phyloP scores from a whole-genome alignment of 2,329 filamentous ascomycete species.

The Aotearoamyces nothofagi region DNA sequence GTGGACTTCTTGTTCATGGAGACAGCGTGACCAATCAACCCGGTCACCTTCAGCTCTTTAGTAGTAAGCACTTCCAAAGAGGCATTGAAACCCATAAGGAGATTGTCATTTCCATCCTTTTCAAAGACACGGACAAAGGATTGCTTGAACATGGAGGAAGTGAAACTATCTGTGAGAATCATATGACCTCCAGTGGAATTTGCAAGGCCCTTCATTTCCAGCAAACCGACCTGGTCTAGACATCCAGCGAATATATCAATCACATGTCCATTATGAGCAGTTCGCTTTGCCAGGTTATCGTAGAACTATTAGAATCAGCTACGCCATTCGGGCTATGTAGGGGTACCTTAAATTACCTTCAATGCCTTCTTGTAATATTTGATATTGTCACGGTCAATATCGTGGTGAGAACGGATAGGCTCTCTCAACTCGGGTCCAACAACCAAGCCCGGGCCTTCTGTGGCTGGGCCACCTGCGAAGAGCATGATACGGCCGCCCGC shows the following conservation, averaged over 20 bases:
- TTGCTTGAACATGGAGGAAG: conserved; percentile 98
- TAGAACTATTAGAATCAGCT: conserved; percentile 55
- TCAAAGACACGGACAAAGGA: conserved; percentile 96
- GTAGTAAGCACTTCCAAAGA: conserved; percentile 91
- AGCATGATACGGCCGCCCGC: conserved; percentile 92
- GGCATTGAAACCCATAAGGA: conserved; percentile 97
- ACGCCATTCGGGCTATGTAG: not conserved
- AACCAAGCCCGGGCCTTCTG: conserved; percentile 92
- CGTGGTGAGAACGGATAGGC: conserved; percentile 93
- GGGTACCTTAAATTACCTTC: conserved; percentile 44
- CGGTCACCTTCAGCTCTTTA: conserved; percentile 96
- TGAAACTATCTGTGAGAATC: conserved; percentile 96
- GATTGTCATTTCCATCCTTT: conserved; percentile 86
- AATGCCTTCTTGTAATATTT: conserved; percentile 99
- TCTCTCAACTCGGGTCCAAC: conserved; percentile 92
- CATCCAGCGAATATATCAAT: conserved; percentile 97
- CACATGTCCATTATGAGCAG: conserved; percentile 91
- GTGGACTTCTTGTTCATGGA: conserved; percentile 97
- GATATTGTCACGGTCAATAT: conserved; percentile 96
- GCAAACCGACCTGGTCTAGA: conserved; percentile 86
- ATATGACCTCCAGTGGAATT: conserved; percentile 97
- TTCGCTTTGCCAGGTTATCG: conserved; percentile 82
- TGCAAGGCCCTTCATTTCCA: conserved; percentile 95
- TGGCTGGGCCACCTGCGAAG: conserved; percentile 87
- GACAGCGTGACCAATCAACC: conserved; percentile 89